Evolutionary conservation across 192 early-diverging fungal species (phyloP).

Genomic region (Chytriomyces sp.): DNA sequence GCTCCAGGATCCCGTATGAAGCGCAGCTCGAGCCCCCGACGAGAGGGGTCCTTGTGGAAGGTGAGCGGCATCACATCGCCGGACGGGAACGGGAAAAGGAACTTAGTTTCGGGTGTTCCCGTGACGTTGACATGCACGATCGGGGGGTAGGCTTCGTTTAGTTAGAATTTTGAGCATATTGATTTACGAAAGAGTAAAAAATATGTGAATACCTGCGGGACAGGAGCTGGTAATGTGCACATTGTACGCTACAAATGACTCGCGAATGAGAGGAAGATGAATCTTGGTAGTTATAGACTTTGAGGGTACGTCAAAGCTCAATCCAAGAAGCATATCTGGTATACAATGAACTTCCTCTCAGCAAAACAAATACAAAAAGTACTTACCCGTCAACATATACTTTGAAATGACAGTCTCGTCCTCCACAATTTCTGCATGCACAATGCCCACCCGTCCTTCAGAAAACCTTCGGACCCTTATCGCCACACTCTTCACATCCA

Average conservation of each 20-base stretch:
- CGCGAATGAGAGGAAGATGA: background rate
- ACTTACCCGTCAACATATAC: background rate
- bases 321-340: background rate
- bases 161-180: background rate
- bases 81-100: background rate
- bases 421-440: too few relatives aligned
- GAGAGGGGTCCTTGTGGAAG: constrained; percentile 1
- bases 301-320: background rate
- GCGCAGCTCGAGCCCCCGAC: background rate
- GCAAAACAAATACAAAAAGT: background rate
- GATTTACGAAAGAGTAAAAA: background rate
- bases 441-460: background rate
- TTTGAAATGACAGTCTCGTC: too few relatives aligned
- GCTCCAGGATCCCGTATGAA: background rate
- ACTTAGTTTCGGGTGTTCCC: constrained; percentile 6
- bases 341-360: background rate
- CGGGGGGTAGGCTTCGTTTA: background rate
- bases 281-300: background rate
- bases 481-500: too few relatives aligned
- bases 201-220: background rate
- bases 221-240: background rate
- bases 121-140: constrained; percentile 14
- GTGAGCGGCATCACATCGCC: background rate
- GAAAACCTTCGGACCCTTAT: background rate
- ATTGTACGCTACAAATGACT: background rate